Base-by-base conservation (phyloP, 2,329 filamentous ascomycete species). In the Pyricularia pennisetigena region DNA sequence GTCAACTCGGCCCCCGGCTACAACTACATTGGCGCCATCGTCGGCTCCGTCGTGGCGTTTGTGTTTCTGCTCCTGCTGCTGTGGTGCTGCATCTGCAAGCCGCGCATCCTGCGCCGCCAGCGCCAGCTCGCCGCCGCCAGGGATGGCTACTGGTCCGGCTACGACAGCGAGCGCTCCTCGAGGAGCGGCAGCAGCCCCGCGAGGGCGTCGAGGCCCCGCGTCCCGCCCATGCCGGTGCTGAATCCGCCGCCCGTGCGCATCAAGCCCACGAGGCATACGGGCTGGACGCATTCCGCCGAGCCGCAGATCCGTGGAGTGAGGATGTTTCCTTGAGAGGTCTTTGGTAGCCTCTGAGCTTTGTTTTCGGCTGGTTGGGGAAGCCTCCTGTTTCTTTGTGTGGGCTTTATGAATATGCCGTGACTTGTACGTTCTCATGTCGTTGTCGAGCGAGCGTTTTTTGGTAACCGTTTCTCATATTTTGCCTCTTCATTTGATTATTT, bases 21-120 rank as follows among this genome's bases (percentile, higher is more conserved):
- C 29, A 74, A 71, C n/a, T 74, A 81, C 65, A 75, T 82, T 32
- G 80, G 79, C 5, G 80, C 76, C 57, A 79, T 82, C 23, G 71
- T 80, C 1, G 80, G 80, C 30, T 76, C 76, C 41, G 69, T 82
- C 1, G 73, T 79, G 12, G 80, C 76, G 2, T 71, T 77, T n/a
- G 75, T 78, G n/a, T 65, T 78, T 28, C 69, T 80, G 26, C 66
- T 76, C 32, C 67, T 80, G 32, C 29, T 80, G 20, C 68, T 75
- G 57, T 72, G 77, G 67, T 76, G 73, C 65, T 81, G 77, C 72
- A 71, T 75, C 54, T 64, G 68, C 61, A 41, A 28, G 23, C 29
- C 54, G 64, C n/a, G 59, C n/a, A 32, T 68, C 57, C n/a, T 30
- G 23, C 29, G 30, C 9, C 64, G 29, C 16, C 30, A 24, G 32